Percentiles rank a stretch among this genome's conserved stretches.
Conservation (phyloP, 192 early-diverging fungal genomes). For the Phycomyces blakesleeanus region DNA sequence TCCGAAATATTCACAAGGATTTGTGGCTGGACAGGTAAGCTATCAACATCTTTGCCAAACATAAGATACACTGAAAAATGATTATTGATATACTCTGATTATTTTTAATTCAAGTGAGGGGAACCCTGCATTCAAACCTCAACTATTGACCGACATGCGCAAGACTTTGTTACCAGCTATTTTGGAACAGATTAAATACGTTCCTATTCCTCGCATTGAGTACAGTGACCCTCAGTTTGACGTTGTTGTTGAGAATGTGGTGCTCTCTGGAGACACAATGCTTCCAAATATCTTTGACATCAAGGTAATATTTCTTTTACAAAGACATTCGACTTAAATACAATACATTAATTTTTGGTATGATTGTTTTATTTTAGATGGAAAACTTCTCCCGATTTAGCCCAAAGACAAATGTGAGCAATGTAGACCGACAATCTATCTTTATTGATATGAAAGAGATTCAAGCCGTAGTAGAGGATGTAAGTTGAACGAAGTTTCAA, state of each 20-base stretch:
- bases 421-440: conserved; percentile 29
- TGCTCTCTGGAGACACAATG: conserved; percentile 37
- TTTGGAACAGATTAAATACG: conserved; percentile 38
- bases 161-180: conserved; percentile 38
- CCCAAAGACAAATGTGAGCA: conserved; percentile 15
- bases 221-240: conserved; percentile 43
- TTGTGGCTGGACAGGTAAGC: conserved; percentile 15
- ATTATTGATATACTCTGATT: background rate
- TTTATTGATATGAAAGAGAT: conserved; percentile 34
- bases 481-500: background rate
- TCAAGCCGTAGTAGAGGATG: conserved; percentile 34
- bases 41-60: background rate
- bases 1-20: conserved; percentile 31
- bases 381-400: conserved; percentile 35
- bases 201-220: conserved; percentile 44
- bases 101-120: conserved; percentile 19
- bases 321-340: no score
- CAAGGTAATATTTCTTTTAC: no score
- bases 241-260: conserved; percentile 39
- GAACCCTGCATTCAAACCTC: conserved; percentile 40
- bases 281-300: conserved; percentile 36
- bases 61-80: background rate
- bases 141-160: conserved; percentile 40
- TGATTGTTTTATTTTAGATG: conserved; percentile 2
- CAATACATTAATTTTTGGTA: no score